Base-by-base conservation (phyloP, 257 asterid species). In the Lithospermum erythrorhizon region DNA sequence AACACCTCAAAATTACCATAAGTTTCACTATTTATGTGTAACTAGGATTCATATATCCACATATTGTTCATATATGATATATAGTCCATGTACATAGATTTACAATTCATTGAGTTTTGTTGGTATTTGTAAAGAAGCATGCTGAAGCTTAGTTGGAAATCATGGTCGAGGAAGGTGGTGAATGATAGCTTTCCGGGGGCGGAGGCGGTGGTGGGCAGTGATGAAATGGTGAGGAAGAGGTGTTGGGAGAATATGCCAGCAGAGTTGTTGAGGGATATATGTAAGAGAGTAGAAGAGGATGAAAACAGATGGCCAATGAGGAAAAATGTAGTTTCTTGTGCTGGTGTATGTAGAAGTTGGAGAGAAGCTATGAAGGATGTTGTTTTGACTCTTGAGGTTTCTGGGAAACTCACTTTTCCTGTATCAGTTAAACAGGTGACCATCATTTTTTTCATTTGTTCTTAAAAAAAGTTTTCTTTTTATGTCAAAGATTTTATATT, bases 321-420 rank as follows among this genome's bases (percentile, higher is more conserved):
- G 66, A 85, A 79, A 65, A 81, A 76, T 64, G 97, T 90, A 6
- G 91, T 87, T 72, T 89, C 95, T 58, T 85, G 94, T 74, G 90
- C 95, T 0, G 94, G 96, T 13, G 97, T 90, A 32, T 90, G 97
- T 66, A 80, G 74, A 69, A 82, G 80, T 75, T 90, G 96, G 97
- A 85, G 97, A 73, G 82, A 87, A 59, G 74, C 76, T 68, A 76
- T 90, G 84, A 83, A 83, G 83, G 97, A 87, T 74, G 53, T 85
- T 23, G 96, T 87, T 0, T 64, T 67, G 55, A 72, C 72, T 57
- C 97, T 87, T 15, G 86, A 87, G 75, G 32, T 80, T 72, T 87
- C 90, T 69, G 97, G 91, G 15, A 85, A 67, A 59, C 69, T 90
- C 53, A 90, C 97, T 24, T 90, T 90, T 53, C 97, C 96, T 2